A percentile compares a stretch with the other conserved stretches of the same genome.
Conservation (phyloP, 2,329 filamentous ascomycete species). For the Hypoxylon sp. region DNA sequence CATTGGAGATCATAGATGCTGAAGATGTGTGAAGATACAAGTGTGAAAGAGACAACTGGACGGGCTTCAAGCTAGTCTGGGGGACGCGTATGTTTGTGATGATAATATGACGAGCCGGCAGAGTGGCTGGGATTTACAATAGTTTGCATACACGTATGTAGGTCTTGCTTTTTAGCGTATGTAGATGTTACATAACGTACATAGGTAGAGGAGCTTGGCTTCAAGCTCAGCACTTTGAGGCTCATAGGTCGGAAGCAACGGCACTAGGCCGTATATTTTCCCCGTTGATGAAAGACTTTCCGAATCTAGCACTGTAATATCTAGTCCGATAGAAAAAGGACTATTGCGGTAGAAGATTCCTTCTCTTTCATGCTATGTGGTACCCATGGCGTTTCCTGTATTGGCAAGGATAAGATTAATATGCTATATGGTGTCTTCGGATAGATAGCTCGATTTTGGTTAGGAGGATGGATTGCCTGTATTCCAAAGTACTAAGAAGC, state of each 20-base stretch:
- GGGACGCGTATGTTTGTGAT: constrained; percentile 33
- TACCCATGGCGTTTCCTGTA: constrained; percentile 19
- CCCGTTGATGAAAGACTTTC: constrained; percentile 21
- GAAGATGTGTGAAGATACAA: constrained; percentile 10
- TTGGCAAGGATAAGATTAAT: constrained; percentile 38
- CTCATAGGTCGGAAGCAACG: constrained; percentile 14
- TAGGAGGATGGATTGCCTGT: constrained; percentile 16
- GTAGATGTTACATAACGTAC: constrained; percentile 22
- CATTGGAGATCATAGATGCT: not conserved
- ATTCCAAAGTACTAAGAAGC: constrained; percentile 5
- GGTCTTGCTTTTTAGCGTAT: not conserved
- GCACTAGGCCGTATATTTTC: not conserved
- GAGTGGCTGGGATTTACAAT: not conserved
- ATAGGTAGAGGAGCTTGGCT: constrained; percentile 2
- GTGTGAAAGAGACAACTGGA: constrained; percentile 11
- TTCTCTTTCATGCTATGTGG: constrained; percentile 29
- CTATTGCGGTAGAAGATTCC: constrained; percentile 10
- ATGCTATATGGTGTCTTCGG: constrained; percentile 26
- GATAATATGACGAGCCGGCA: constrained; percentile 23
- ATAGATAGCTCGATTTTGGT: constrained; percentile 32
- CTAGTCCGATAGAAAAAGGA: constrained; percentile 5
- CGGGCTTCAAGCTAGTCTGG: constrained; percentile 7
- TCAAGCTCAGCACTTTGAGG: not conserved
- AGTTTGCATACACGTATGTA: constrained; percentile 1
- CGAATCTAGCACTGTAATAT: constrained; percentile 10